These are phyloP conservation scores for Cladosporium sp. DNA, from an alignment of 2,329 filamentous ascomycete species.

Conservation along the genomic window DNA sequence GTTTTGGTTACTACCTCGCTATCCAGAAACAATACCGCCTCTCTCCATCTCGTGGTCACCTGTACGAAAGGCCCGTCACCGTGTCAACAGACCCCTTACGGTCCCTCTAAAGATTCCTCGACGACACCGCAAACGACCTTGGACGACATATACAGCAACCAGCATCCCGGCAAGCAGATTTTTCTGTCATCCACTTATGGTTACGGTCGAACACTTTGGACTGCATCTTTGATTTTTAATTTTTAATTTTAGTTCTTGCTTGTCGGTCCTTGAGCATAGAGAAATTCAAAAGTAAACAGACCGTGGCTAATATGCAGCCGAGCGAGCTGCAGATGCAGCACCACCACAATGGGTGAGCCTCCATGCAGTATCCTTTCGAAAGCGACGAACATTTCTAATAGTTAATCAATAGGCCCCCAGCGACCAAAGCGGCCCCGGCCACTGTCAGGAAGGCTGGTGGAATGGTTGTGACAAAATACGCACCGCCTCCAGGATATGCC, in stretches of 20 bases:
- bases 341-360: constrained; percentile 9
- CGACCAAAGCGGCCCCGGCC: constrained; percentile 36
- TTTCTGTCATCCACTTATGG: background rate
- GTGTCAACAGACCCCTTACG: constrained; percentile 12
- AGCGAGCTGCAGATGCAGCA: constrained; percentile 11
- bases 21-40: constrained; percentile 7
- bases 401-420: constrained; percentile 23
- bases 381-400: background rate
- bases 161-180: background rate
- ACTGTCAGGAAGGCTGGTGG: constrained; percentile 32
- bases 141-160: constrained; percentile 1
- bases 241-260: background rate
- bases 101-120: constrained; percentile 7
- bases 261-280: background rate
- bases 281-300: background rate
- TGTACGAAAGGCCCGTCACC: constrained; percentile 3
- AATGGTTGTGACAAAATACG: constrained; percentile 46
- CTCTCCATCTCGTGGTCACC: constrained; percentile 2
- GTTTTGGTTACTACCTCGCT: constrained; percentile 1
- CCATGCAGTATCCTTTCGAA: background rate
- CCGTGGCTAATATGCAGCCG: constrained; percentile 1
- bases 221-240: background rate
- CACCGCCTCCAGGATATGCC: constrained; percentile 45
- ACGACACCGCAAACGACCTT: constrained; percentile 1
- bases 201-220: constrained; percentile 2